Conservation (phyloP, 176 grass and related monocot genomes). For the sorghum (Sorghum bicolor) region DNA sequence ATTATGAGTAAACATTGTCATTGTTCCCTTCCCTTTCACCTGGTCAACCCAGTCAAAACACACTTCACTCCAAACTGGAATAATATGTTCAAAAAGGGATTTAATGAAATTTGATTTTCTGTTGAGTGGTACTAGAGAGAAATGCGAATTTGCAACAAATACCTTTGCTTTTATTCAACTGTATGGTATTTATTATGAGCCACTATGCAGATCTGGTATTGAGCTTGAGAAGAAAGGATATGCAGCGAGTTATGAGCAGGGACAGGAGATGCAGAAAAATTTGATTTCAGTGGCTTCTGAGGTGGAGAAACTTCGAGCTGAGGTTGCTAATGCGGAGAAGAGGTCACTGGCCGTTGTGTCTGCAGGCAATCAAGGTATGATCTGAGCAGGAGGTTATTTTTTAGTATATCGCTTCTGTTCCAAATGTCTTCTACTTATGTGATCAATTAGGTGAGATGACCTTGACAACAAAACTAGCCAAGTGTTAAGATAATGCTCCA, state of each 20-base stretch:
- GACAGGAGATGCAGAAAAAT: conserved; percentile 85
- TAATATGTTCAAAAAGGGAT: neutral
- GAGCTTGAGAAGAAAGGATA: conserved; percentile 91
- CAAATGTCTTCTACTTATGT: neutral
- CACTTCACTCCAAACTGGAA: conserved; percentile 11
- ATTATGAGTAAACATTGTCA: neutral
- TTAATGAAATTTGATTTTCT: neutral
- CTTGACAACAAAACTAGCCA: conserved; percentile 6
- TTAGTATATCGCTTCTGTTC: neutral
- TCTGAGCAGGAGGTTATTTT: neutral
- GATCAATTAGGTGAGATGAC: neutral
- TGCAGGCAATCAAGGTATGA: conserved; percentile 60
- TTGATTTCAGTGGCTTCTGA: conserved; percentile 83
- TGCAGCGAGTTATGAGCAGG: conserved; percentile 76
- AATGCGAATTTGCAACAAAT: neutral
- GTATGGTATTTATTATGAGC: conserved; percentile 7
- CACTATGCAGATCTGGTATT: conserved; percentile 56
- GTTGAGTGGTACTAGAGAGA: conserved; percentile 8
- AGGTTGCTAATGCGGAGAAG: conserved; percentile 63
- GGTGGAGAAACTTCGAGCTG: conserved; percentile 77
- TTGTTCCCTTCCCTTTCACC: neutral
- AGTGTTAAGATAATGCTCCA: neutral
- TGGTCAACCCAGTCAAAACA: neutral
- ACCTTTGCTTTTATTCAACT: conserved; percentile 1
- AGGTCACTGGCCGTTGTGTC: conserved; percentile 46